Percentiles rank a stretch among this genome's conserved stretches.
phyloP scores from a whole-genome alignment of 192 early-diverging fungal genomes.

The Polychytrium aggregatum region DNA sequence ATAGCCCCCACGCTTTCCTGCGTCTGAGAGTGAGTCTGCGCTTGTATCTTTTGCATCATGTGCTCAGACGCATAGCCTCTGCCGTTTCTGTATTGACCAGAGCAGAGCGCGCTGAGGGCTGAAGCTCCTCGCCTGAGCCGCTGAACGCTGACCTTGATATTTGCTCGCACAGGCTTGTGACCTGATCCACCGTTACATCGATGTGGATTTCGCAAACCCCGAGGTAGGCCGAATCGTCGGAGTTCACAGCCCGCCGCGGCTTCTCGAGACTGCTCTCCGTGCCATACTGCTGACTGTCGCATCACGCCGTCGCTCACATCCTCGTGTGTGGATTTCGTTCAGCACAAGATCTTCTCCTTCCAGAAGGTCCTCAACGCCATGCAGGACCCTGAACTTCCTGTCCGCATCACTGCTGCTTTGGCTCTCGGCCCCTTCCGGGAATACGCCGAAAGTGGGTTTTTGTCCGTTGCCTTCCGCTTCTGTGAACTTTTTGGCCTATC shows the following conservation, averaged over 20 bases:
- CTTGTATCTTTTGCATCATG: too few species aligned
- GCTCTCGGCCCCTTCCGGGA: slow-evolving; percentile 70
- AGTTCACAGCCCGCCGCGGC: too few species aligned
- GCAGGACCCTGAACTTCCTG: slow-evolving; percentile 71
- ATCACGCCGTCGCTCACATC: slow-evolving; percentile 21
- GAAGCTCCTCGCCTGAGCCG: not conserved
- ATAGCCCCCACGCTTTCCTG: slow-evolving; percentile 69
- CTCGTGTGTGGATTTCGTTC: slow-evolving; percentile 18
- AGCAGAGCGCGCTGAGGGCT: too few species aligned
- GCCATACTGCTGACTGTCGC: too few species aligned
- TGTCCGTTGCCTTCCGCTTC: not conserved
- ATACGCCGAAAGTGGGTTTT: slow-evolving; percentile 46
- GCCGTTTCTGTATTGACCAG: too few species aligned
- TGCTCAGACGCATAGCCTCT: too few species aligned
- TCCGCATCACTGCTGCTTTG: slow-evolving; percentile 77
- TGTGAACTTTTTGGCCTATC: not conserved
- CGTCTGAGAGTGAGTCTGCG: slow-evolving; percentile 55
- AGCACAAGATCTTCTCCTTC: slow-evolving; percentile 21
- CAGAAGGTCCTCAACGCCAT: slow-evolving; percentile 35
- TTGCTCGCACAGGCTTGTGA: slow-evolving; percentile 24
- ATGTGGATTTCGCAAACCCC: too few species aligned
- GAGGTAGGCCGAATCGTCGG: too few species aligned
- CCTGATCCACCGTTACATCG: too few species aligned
- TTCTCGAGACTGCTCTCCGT: too few species aligned
- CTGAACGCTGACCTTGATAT: not conserved